Base-by-base conservation (phyloP, 495 filamentous ascomycete species). In the Aspergillus saccharolyticus region DNA sequence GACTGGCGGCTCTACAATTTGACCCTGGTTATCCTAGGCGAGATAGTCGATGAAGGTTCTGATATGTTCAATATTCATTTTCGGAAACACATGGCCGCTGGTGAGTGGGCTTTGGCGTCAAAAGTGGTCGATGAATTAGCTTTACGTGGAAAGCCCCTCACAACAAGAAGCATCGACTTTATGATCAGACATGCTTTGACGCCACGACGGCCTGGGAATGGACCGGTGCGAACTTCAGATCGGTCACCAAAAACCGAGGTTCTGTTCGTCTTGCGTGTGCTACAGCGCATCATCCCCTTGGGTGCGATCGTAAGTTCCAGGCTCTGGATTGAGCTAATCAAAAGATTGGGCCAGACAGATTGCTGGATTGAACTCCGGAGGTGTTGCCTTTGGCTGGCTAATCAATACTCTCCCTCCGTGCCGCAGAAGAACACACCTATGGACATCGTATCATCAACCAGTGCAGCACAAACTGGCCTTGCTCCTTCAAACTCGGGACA, bases 1-100 rank as follows among this genome's bases (percentile, higher is more conserved):
- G 80, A 87, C 47, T 78, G 71, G 73, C 71, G 66, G 15, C 74
- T 79, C 54, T 80, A 83, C 53, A 76, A 82, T 54, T 61, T 81
- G 50, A 83, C 81, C 1, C 59, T 85, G 20, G 77, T 74, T 0
- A 68, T 85, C 28, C 67, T 87, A 0, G 59, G 53, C 20, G 73
- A 77, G 44, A 55, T 72, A 25, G 64, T 59, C 30, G 60, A 71
- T 0, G 59, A 66, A 18, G 61, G 57, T 19, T 58, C 60, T 2
- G 62, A 70, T 39, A 50, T 78, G 47, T 55, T 61, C 51, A 73
- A 75, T 42, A 69, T 79, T 15, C 74, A 76, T 42, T 76, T 77
- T 57, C 73, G 73, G n/a, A 75, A 76, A 53, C 67, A 70, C 33
- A 56, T 78, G 28, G 64, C 68, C n/a, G 68, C 68, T 1, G 63